Conservation (phyloP, 305 asterid species). For the Withania somnifera region DNA sequence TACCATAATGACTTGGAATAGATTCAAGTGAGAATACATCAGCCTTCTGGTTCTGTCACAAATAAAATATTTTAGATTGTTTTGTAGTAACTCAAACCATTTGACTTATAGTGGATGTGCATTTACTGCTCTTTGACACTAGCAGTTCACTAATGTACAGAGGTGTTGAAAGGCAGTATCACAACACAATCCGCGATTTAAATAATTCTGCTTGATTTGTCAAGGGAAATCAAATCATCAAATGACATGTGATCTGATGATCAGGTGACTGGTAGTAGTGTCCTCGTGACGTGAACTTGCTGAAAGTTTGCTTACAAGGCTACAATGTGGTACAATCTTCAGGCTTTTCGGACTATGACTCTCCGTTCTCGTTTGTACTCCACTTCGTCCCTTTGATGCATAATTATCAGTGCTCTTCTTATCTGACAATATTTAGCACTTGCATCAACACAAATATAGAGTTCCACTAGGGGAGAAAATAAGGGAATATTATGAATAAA, state of each 20-base stretch:
- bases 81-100: not conserved
- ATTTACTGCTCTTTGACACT: not conserved
- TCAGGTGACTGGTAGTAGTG: not conserved
- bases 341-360: slow-evolving; percentile 67
- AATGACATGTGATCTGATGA: not conserved
- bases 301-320: not conserved
- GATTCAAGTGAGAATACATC: not conserved
- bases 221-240: not conserved
- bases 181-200: not conserved
- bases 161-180: not conserved
- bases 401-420: slow-evolving; percentile 79
- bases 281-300: not conserved
- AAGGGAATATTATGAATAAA: not conserved
- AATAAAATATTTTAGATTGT: not conserved
- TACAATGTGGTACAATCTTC: not conserved
- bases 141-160: not conserved
- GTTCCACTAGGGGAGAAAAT: not conserved
- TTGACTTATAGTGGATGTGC: not conserved
- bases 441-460: not conserved
- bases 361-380: slow-evolving; percentile 82
- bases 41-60: not conserved
- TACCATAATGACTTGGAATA: too few species aligned
- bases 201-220: not conserved
- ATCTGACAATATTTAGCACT: slow-evolving; percentile 33
- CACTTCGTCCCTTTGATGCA: slow-evolving; percentile 98